A percentile compares a stretch with the other conserved stretches of the same genome.
These are phyloP conservation scores for Lachancea waltii DNA, from an alignment of 805 yeast genomes.

Conservation along the genomic window DNA sequence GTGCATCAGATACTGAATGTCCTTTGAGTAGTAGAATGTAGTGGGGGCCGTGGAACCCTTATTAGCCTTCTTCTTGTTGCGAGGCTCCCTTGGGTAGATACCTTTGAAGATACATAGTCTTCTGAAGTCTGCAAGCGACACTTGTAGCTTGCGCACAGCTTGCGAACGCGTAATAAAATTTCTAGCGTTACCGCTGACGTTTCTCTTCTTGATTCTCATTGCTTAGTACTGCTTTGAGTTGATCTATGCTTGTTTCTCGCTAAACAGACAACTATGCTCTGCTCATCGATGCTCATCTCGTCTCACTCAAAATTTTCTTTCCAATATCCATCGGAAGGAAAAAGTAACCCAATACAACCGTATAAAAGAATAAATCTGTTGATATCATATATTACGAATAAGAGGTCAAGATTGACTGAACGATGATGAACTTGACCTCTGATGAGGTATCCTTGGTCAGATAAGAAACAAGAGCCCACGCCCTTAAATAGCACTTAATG, in stretches of 20 bases:
- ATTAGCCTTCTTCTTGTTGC: slow-evolving; percentile 92
- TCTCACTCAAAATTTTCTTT: slow-evolving; percentile 20
- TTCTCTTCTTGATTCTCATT: slow-evolving; percentile 74
- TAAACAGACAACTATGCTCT: background rate
- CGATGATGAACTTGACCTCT: too few relatives aligned
- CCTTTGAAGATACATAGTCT: slow-evolving; percentile 97
- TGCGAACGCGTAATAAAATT: slow-evolving; percentile 91
- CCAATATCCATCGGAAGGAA: background rate
- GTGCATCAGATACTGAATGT: slow-evolving; percentile 89
- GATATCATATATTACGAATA: slow-evolving; percentile 1
- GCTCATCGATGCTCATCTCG: slow-evolving; percentile 20
- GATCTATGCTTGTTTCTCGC: background rate
- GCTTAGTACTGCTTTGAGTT: background rate
- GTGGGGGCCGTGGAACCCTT: slow-evolving; percentile 96
- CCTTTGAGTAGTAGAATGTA: slow-evolving; percentile 90
- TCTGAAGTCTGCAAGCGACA: slow-evolving; percentile 92
- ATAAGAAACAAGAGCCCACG: too few relatives aligned
- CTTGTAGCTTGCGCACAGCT: slow-evolving; percentile 86
- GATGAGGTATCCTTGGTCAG: too few relatives aligned
- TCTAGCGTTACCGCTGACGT: slow-evolving; percentile 81
- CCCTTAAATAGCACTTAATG: too few relatives aligned
- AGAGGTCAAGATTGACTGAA: too few relatives aligned
- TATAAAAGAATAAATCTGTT: background rate
- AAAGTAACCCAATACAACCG: slow-evolving; percentile 1
- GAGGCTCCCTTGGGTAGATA: slow-evolving; percentile 93